Percentiles rank a stretch among this genome's conserved stretches.
Conservation (phyloP, 2,329 filamentous ascomycete genomes). For the Dactylellina drechsleri region DNA sequence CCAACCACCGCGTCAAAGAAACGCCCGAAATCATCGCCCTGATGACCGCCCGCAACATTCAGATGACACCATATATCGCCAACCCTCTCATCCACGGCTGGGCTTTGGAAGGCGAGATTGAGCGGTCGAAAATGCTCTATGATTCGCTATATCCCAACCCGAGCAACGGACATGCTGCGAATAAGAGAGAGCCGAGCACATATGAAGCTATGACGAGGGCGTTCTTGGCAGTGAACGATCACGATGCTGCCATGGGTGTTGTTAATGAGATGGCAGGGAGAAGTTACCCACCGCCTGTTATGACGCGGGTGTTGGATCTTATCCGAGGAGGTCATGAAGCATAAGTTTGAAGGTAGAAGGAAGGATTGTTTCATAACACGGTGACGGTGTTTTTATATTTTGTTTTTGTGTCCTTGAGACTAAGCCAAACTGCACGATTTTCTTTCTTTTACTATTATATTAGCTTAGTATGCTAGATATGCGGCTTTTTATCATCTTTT, state of each 20-base stretch:
- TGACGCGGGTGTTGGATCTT: constrained; percentile 91
- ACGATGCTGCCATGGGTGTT: constrained; percentile 77
- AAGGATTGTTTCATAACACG: constrained; percentile 42
- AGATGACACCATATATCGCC: constrained; percentile 96
- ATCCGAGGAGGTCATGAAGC: constrained; percentile 67
- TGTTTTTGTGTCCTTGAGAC: constrained; percentile 12
- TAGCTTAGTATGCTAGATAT: constrained; percentile 6
- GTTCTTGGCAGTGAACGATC: constrained; percentile 84
- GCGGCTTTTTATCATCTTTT: constrained; percentile 6
- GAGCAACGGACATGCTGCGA: constrained; percentile 33
- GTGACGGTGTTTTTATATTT: constrained; percentile 19
- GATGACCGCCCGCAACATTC: constrained; percentile 79
- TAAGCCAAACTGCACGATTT: constrained; percentile 52
- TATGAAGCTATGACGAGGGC: constrained; percentile 99
- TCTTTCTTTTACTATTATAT: constrained; percentile 31
- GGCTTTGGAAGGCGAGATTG: constrained; percentile 83
- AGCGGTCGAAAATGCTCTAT: constrained; percentile 81
- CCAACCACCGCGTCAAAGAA: constrained; percentile 83
- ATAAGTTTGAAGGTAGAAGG: constrained; percentile 19
- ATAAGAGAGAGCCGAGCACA: constrained; percentile 90
- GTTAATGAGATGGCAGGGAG: constrained; percentile 90
- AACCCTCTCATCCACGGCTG: constrained; percentile 98
- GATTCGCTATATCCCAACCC: constrained; percentile 68
- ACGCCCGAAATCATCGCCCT: constrained; percentile 78
- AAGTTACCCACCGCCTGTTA: constrained; percentile 90